Base-by-base conservation (phyloP, 306 rosid species). In the Dalbergia cultrata region DNA sequence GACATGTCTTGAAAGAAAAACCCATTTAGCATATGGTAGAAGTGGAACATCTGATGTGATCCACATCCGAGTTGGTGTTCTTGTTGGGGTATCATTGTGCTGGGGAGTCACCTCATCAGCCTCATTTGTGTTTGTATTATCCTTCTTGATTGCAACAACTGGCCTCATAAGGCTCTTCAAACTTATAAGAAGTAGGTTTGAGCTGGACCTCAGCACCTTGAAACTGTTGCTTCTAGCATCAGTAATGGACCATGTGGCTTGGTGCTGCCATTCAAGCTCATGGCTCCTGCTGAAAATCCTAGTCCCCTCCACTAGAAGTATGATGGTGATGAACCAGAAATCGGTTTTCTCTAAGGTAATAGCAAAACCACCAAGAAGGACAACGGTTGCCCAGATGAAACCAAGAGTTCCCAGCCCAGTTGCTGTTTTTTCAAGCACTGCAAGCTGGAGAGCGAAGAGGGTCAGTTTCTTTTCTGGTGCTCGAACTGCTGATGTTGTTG, bases 371-470 rank as follows among this genome's bases (percentile, higher is more conserved):
- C 98, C 97, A 0, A 91, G 91, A 50, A 93, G 95, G 49, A 93
- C 97, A 41, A 93, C 98, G 0, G 98, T 93, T 44, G 98, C 98
- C 98, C 98, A 93, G 5, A 93, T 86, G 83, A 93, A 93, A 2
- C 97, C 91, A 16, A 93, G 97, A 49, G 98, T 87, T 83, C 98
- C 98, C 8, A 91, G 79, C 13, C 95, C 91, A 1, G 98, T 89
- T 10, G 98, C 98, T 17, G 91, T 68, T 44, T 93, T 93, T 71
- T 93, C 98, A 39, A 93, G 92, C 75, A 93, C 92, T 0, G 98
- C 98, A 41, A 93, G 92, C 63, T 90, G 86, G 6, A 93, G 93
- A 14, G 97, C 97, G 11, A 93, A 93, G 34, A 93, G 92, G 31
- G 98, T 93, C 47, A 93, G 87, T 77, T 91, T 87, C 90, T 91